phyloP scores from a whole-genome alignment of 2,329 filamentous ascomycete genomes.

The Biscogniauxia sp. region DNA sequence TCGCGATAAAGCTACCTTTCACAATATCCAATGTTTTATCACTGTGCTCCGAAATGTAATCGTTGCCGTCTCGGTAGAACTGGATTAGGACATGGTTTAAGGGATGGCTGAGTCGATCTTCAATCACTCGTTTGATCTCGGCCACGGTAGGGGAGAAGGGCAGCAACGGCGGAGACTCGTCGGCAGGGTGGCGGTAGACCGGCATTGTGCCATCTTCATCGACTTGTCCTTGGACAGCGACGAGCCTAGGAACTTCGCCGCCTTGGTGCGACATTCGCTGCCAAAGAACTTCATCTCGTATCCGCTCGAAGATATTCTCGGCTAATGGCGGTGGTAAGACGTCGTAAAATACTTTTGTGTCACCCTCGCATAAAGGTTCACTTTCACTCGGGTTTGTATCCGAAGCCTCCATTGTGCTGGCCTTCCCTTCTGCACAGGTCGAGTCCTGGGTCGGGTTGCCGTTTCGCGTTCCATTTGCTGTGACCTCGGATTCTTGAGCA shows the following conservation, averaged over 20 bases:
- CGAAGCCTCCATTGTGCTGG: slow-evolving; percentile 13
- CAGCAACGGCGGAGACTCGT: slow-evolving; percentile 76
- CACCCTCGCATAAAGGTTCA: slow-evolving; percentile 71
- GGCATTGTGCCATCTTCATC: slow-evolving; percentile 70
- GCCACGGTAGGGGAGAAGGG: slow-evolving; percentile 74
- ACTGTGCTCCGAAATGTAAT: slow-evolving; percentile 94
- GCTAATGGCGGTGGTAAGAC: slow-evolving; percentile 60
- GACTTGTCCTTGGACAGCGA: slow-evolving; percentile 81
- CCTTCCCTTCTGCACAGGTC: slow-evolving; percentile 5
- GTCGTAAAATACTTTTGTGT: slow-evolving; percentile 71
- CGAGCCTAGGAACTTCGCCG: slow-evolving; percentile 85
- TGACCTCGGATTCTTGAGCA: background rate
- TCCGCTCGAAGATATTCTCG: slow-evolving; percentile 62
- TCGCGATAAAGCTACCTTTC: slow-evolving; percentile 78
- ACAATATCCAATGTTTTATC: slow-evolving; percentile 95
- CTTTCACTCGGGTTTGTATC: slow-evolving; percentile 26
- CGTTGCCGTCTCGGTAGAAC: slow-evolving; percentile 81
- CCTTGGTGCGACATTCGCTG: slow-evolving; percentile 90
- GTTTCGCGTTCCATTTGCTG: slow-evolving; percentile 12
- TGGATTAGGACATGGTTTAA: slow-evolving; percentile 94
- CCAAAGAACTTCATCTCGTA: slow-evolving; percentile 79
- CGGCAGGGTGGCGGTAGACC: slow-evolving; percentile 91
- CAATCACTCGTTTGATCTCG: slow-evolving; percentile 64
- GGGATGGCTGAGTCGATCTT: slow-evolving; percentile 70
- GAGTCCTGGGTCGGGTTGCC: slow-evolving; percentile 11